Conservation (phyloP, 768 basidiomycete genomes). For the Leccinum incarnatum region DNA sequence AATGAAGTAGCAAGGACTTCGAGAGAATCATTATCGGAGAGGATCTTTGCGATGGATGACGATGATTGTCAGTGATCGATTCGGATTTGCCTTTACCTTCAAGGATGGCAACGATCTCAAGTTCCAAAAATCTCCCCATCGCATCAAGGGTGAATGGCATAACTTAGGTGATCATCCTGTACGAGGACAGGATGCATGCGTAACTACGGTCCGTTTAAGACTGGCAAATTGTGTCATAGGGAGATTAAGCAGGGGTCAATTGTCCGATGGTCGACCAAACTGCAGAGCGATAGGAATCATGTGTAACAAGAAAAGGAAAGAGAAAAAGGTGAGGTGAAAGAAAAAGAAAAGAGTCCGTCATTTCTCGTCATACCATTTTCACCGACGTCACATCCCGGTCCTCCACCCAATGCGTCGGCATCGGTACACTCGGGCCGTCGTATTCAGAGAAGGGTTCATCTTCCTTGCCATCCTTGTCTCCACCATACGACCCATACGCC, state of each 20-base stretch:
- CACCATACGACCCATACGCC: conserved; percentile 28
- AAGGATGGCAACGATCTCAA: neutral
- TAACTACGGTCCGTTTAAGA: neutral
- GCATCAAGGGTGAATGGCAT: neutral
- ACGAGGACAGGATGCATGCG: neutral
- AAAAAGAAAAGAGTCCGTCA: neutral
- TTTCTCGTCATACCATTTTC: neutral
- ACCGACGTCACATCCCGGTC: conserved; percentile 42
- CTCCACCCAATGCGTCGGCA: conserved; percentile 35
- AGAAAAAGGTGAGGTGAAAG: neutral
- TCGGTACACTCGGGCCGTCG: conserved; percentile 34
- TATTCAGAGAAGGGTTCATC: conserved; percentile 60
- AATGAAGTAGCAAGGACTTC: neutral
- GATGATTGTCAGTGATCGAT: no score
- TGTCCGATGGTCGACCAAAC: neutral
- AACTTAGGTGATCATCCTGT: neutral
- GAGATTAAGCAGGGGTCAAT: neutral
- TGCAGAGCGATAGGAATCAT: neutral
- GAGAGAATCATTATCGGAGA: neutral
- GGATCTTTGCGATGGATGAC: neutral
- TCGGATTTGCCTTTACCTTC: neutral
- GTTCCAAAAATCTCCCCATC: neutral
- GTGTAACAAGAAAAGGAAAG: neutral
- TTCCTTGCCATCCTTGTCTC: conserved; percentile 34
- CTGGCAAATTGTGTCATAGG: neutral